Evolutionary conservation across 2,329 filamentous ascomycete species (phyloP), one percentile per base, ranked within the genome.

Genomic region (Dryadomyces quercus-mongolicae): DNA sequence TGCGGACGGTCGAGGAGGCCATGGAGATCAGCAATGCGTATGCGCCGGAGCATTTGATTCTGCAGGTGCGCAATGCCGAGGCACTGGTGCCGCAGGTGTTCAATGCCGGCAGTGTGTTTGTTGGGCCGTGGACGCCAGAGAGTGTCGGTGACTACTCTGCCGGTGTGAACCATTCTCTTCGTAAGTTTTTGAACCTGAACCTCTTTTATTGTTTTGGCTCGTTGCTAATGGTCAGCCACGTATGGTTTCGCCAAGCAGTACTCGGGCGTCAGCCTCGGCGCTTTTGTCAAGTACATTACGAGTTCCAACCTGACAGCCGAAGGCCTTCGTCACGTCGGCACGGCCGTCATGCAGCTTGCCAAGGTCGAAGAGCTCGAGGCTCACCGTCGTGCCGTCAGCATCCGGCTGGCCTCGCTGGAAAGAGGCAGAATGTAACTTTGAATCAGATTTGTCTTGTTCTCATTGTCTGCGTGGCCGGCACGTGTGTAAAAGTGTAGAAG

Each of bases 161-260:
- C 53, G 93, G 93, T 64, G 93, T 98, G 45, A 98, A 98, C 69
- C 93, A 98, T 74, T 94, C 88, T 56, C 74, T 98, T 60, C 93
- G 90, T 95, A 85, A 81, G 88, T 85, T 43, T 21, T 15, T 31
- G 18, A 25, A 42, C 22, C 22, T 5, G 44, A 2, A 22, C 50
- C 2, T 49, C 31, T 50, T 18, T 20, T 49, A 13, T 31, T 50
- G 22, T 20, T 18, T 12, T 21, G 12, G n/a, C 22, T 22, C 51
- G 2, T 45, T 16, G 5, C 16, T n/a, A 44, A 44, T 15, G 6
- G 25, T 21, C 61, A 95, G 90, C 93, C 52, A 98, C 93, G 0
- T 98, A 97, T 66, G 93, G 93, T 44, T 98, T 95, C 64, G 93
- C 93, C 50, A 95, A 95, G 72, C 93, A 98, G 70, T 98, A 98